Base-by-base conservation (phyloP, 441 rosid species). In the Sinapis alba region DNA sequence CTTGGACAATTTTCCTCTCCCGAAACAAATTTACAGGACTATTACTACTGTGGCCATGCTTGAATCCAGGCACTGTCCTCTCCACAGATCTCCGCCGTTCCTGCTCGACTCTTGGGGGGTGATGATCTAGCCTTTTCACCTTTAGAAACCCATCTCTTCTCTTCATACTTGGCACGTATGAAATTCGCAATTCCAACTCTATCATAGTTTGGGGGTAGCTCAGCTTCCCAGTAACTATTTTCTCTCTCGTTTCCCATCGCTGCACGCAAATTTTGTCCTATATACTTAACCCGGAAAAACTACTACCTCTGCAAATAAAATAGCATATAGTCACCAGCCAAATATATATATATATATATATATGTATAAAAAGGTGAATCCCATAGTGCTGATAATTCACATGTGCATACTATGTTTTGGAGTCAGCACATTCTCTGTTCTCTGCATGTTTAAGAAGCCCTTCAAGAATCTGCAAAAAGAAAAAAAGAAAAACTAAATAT, bases 161-260 rank as follows among this genome's bases (percentile, higher is more conserved):
- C 99, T 71, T 96, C 99, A 76, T 96, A 96, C 99, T 96, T 96
- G 4, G 98, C 99, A 66, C 97, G 98, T 71, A 96, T 94, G 83
- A 96, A 96, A 83, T 96, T 90, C 85, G 94, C 98, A 77, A 96
- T 92, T 65, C 99, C 98, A 82, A 92, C 99, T 87, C 99, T 90
- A 63, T 96, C 99, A 51, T 96, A 96, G 80, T 92, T 92, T 38
- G 96, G 89, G 53, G 98, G 98, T 74, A 96, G 81, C 76, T 92
- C 98, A 57, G 99, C 92, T 89, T 96, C 99, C 99, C 99, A 96
- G 77, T 88, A 92, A 87, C 88, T 84, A 84, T 94, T 96, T 66
- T 97, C 88, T 85, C 80, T 94, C 77, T 96, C 99, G 78, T 96
- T 96, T 80, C 99, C 99, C 98, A 94, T 96, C 59, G 98, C 99